Conservation (phyloP, 73 alveolate species). For the Paramecium tetraurelia region DNA sequence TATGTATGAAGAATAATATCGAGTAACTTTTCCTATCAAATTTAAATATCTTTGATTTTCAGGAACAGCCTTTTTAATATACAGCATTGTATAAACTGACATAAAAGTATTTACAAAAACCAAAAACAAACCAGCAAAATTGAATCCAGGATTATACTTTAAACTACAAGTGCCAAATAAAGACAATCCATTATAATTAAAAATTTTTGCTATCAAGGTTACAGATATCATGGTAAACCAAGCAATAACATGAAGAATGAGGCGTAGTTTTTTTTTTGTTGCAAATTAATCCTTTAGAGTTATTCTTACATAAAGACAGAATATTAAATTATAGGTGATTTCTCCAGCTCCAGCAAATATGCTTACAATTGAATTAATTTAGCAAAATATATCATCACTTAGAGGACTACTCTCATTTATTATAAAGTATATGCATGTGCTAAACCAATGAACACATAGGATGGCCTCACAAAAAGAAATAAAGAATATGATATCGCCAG, state of each 20-base stretch:
- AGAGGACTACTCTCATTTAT: neutral
- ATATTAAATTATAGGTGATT: slow-evolving; percentile 14
- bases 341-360: slow-evolving; percentile 24
- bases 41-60: slow-evolving; percentile 22
- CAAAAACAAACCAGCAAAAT: slow-evolving; percentile 10
- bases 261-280: neutral
- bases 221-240: neutral
- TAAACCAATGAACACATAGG: slow-evolving; percentile 45
- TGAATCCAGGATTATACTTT: slow-evolving; percentile 37
- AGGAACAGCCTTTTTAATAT: slow-evolving; percentile 41
- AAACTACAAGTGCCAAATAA: slow-evolving; percentile 56
- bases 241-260: slow-evolving; percentile 5
- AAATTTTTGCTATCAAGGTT: neutral
- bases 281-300: neutral
- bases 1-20: slow-evolving; percentile 31
- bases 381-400: slow-evolving; percentile 48
- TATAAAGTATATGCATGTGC: neutral
- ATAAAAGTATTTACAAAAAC: neutral
- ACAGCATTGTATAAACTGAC: slow-evolving; percentile 27
- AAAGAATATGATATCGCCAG: slow-evolving; percentile 51
- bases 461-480: slow-evolving; percentile 39
- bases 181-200: slow-evolving; percentile 18
- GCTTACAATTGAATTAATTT: slow-evolving; percentile 4
- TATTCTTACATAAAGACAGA: slow-evolving; percentile 23
- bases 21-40: neutral